Evolutionary conservation across 345 rosid species (phyloP).

Genomic region (Gossypium arboreum): DNA sequence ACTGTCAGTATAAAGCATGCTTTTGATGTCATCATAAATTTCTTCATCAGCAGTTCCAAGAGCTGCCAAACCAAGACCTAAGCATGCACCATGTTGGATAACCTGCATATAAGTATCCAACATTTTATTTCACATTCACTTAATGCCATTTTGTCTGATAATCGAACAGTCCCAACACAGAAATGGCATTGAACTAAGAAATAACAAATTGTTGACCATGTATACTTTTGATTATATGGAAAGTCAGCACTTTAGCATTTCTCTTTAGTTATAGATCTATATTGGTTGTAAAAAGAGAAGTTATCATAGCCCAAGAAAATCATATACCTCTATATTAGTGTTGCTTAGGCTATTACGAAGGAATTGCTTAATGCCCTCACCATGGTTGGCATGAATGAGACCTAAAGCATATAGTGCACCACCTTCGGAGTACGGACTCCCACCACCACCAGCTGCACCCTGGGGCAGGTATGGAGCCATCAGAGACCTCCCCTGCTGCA

Average conservation of each 20-base stretch:
- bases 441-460: constrained; percentile 94
- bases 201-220: background rate
- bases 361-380: constrained; percentile 95
- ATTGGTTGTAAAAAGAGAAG: background rate
- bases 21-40: constrained; percentile 83
- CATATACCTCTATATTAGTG: constrained; percentile 78
- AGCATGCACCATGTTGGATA: constrained; percentile 98
- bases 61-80: constrained; percentile 51
- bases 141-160: background rate
- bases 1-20: constrained; percentile 78
- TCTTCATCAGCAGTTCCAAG: constrained; percentile 98
- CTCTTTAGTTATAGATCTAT: background rate
- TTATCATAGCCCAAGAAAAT: background rate
- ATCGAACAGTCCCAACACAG: background rate
- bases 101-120: constrained; percentile 51
- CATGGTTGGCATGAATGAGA: constrained; percentile 97
- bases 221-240: no score
- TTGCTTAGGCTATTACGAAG: constrained; percentile 86
- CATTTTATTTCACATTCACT: background rate
- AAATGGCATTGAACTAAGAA: background rate
- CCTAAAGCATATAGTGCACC: constrained; percentile 98
- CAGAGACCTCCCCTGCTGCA: constrained; percentile 93
- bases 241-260: background rate
- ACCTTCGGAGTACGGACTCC: constrained; percentile 97
- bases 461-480: constrained; percentile 99